A percentile compares a stretch with the other conserved stretches of the same genome.
These are phyloP conservation scores for Medicago arabica DNA, from an alignment of 306 rosid species.

Conservation along the genomic window DNA sequence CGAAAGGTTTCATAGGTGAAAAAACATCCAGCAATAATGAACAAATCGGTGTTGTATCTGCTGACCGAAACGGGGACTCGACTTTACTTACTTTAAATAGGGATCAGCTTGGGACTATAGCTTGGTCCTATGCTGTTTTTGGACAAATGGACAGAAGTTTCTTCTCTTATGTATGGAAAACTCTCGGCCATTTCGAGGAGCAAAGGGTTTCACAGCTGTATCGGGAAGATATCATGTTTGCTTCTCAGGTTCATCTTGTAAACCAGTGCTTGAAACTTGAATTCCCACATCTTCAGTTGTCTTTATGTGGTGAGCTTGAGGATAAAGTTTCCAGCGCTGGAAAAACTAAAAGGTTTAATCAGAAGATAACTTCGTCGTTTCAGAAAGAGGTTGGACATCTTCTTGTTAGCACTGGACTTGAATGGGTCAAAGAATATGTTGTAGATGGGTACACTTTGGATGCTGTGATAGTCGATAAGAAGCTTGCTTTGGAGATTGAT, in stretches of 20 bases:
- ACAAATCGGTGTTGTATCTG: constrained; percentile 33
- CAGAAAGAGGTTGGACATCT: constrained; percentile 92
- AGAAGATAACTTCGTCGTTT: constrained; percentile 73
- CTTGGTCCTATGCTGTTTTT: constrained; percentile 92
- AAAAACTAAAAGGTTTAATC: constrained; percentile 78
- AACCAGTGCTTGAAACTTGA: constrained; percentile 93
- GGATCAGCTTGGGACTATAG: constrained; percentile 80
- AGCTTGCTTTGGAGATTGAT: constrained; percentile 91
- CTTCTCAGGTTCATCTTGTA: constrained; percentile 84
- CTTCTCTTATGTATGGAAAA: constrained; percentile 71
- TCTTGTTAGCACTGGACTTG: constrained; percentile 78
- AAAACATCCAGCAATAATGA: constrained; percentile 39
- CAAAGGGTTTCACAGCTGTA: constrained; percentile 82
- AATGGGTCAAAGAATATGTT: constrained; percentile 79
- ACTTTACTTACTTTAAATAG: constrained; percentile 64
- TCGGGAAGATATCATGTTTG: constrained; percentile 86
- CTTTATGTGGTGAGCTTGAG: constrained; percentile 63
- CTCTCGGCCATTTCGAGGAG: constrained; percentile 68
- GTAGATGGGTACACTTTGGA: constrained; percentile 83
- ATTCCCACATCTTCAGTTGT: constrained; percentile 72
- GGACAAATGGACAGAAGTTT: constrained; percentile 74
- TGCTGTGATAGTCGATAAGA: constrained; percentile 76
- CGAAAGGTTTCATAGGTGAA: constrained; percentile 46
- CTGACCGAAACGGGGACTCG: constrained; percentile 42
- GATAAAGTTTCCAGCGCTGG: constrained; percentile 68